These are phyloP conservation scores for Liquidambar formosana DNA, from an alignment of 164 flowering plant genomes.

Conservation along the genomic window DNA sequence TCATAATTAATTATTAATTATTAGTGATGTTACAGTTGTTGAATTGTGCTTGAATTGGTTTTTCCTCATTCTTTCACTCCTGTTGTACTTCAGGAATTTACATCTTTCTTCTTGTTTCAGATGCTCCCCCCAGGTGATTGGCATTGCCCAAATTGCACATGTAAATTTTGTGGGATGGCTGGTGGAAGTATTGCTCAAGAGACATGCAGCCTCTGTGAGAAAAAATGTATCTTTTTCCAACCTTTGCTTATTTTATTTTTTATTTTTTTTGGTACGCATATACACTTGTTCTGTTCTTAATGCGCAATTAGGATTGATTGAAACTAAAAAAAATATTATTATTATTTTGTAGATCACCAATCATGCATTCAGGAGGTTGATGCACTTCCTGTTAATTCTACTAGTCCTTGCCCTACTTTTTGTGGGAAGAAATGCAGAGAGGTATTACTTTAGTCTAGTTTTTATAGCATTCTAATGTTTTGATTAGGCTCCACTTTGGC, in stretches of 20 bases:
- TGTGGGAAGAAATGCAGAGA: slow-evolving; percentile 58
- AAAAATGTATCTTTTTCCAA: slow-evolving; percentile 47
- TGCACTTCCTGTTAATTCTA: slow-evolving; percentile 23
- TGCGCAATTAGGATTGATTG: not conserved
- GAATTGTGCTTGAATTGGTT: not conserved
- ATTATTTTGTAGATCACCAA: slow-evolving; percentile 40
- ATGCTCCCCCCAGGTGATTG: slow-evolving; percentile 92
- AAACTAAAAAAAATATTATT: not conserved
- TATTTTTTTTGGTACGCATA: not conserved
- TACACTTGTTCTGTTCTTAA: not conserved
- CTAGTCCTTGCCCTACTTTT: slow-evolving; percentile 26
- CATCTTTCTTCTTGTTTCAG: slow-evolving; percentile 42
- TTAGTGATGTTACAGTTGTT: not conserved
- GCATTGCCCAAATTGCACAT: slow-evolving; percentile 92
- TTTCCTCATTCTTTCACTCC: not conserved
- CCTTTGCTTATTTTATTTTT: not conserved
- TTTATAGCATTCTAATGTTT: not conserved
- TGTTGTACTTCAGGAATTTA: not conserved
- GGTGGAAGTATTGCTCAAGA: slow-evolving; percentile 24
- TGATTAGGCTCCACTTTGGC: no score
- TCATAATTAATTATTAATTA: not conserved
- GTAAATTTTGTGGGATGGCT: slow-evolving; percentile 72
- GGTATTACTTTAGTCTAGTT: slow-evolving; percentile 33
- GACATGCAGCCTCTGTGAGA: slow-evolving; percentile 70
- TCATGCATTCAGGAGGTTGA: slow-evolving; percentile 42